These are phyloP conservation scores for Apophysomyces ossiformis DNA, from an alignment of 371 early-diverging fungal species.

Conservation along the genomic window DNA sequence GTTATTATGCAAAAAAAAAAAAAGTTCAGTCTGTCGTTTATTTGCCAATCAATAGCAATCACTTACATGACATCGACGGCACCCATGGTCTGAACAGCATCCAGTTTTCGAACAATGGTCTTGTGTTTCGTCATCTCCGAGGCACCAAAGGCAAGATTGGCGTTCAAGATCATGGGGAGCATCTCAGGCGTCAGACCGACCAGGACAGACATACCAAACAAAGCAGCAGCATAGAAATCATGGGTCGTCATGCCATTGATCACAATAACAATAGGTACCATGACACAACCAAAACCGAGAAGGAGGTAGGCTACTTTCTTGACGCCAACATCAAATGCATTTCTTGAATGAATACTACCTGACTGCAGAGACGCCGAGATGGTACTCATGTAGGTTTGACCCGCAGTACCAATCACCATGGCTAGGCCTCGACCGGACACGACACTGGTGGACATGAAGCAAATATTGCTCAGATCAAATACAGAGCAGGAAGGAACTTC, in stretches of 20 bases:
- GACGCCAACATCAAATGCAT: conserved; percentile 41
- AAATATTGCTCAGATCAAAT: conserved; percentile 28
- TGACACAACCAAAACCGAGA: conserved; percentile 35
- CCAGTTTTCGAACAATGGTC: conserved; percentile 45
- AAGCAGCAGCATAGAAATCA: conserved; percentile 34
- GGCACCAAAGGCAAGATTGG: conserved; percentile 49
- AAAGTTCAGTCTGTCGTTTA: background rate
- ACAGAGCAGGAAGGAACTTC: background rate
- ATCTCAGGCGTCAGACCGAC: conserved; percentile 56
- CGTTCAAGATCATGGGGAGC: conserved; percentile 53
- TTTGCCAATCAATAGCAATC: background rate
- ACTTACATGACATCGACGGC: conserved; percentile 36
- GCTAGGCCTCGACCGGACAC: conserved; percentile 44
- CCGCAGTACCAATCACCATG: conserved; percentile 37
- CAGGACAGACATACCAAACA: conserved; percentile 45
- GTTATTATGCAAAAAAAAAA: background rate
- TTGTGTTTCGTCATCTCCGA: conserved; percentile 36
- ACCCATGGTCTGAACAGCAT: conserved; percentile 44
- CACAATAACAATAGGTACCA: conserved; percentile 37
- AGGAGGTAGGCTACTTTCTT: conserved; percentile 43
- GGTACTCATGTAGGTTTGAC: conserved; percentile 40
- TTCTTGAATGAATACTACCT: conserved; percentile 26
- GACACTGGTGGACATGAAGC: conserved; percentile 45
- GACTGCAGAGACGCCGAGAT: conserved; percentile 30
- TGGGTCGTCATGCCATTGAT: conserved; percentile 39